phyloP scores from a whole-genome alignment of 108 stramenopile species.

The Skeletonema potamos region DNA sequence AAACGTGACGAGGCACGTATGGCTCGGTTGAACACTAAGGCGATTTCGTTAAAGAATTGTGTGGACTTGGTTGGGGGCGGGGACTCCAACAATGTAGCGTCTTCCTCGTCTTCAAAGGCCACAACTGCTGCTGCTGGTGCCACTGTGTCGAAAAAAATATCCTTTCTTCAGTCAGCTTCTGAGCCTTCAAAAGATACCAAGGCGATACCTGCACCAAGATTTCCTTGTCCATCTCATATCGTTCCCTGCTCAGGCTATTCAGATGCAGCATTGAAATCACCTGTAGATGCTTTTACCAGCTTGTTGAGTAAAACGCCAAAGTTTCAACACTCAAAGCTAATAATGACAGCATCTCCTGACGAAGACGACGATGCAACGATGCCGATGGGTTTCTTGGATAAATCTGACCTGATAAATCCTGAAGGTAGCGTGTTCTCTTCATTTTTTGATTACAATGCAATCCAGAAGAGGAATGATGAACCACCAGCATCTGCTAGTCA shows the following conservation, averaged over 20 bases:
- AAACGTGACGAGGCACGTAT: constrained; percentile 36
- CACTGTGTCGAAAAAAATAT: not conserved
- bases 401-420: not conserved
- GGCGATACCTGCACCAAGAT: not conserved
- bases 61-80: not conserved
- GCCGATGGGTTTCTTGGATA: not conserved
- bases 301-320: constrained; percentile 3
- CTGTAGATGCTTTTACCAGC: not conserved
- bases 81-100: not conserved
- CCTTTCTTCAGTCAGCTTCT: not conserved
- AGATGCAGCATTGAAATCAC: not conserved
- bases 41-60: not conserved
- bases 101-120: not conserved
- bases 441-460: not conserved
- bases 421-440: not conserved
- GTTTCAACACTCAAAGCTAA: constrained; percentile 13
- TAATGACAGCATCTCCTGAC: not conserved
- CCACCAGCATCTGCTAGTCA: not conserved
- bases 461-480: not conserved
- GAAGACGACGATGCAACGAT: not conserved
- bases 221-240: constrained; percentile 45
- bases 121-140: not conserved
- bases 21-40: not conserved
- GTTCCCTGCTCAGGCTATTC: not conserved
- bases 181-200: not conserved